phyloP scores from a whole-genome alignment of 495 filamentous ascomycete genomes.

The Bombardia bombarda region DNA sequence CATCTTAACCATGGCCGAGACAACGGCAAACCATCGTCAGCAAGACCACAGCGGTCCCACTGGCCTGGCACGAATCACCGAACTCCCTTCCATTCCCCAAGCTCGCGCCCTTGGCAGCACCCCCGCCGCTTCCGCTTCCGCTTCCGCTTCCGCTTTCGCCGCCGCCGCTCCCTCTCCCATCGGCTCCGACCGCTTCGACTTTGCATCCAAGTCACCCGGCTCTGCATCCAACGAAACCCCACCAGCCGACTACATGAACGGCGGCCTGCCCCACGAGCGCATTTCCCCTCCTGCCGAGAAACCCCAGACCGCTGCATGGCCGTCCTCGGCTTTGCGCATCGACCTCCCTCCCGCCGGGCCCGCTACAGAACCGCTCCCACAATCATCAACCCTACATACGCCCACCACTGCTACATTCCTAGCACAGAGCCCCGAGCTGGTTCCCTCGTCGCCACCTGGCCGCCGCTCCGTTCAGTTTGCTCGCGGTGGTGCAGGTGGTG shows the following conservation, averaged over 20 bases:
- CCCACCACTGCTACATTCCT: constrained; percentile 5
- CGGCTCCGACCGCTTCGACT: constrained; percentile 25
- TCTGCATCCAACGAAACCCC: constrained; percentile 15
- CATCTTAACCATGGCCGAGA: constrained; percentile 19
- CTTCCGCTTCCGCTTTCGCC: constrained; percentile 16
- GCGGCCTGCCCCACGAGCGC: constrained; percentile 27
- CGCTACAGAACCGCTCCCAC: too few species aligned
- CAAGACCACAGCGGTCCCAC: too few species aligned
- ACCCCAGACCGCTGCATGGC: too few species aligned
- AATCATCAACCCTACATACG: too few species aligned
- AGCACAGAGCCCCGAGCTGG: constrained; percentile 11
- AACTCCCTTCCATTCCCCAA: constrained; percentile 19
- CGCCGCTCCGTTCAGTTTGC: constrained; percentile 57
- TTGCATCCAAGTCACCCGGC: constrained; percentile 15
- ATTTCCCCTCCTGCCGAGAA: too few species aligned
- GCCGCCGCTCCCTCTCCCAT: constrained; percentile 11
- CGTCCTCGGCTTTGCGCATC: constrained; percentile 17
- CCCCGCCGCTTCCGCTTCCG: too few species aligned
- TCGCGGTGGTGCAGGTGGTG: too few species aligned
- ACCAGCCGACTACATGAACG: constrained; percentile 37
- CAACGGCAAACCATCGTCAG: constrained; percentile 2
- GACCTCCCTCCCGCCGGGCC: background rate
- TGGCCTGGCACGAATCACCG: constrained; percentile 12
- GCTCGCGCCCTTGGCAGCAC: background rate
- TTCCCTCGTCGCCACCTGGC: constrained; percentile 7